Percentiles rank a stretch among this genome's conserved stretches.
Evolutionary conservation across 2,329 filamentous ascomycete species (phyloP).

Genomic region (Apiospora pterosperma): DNA sequence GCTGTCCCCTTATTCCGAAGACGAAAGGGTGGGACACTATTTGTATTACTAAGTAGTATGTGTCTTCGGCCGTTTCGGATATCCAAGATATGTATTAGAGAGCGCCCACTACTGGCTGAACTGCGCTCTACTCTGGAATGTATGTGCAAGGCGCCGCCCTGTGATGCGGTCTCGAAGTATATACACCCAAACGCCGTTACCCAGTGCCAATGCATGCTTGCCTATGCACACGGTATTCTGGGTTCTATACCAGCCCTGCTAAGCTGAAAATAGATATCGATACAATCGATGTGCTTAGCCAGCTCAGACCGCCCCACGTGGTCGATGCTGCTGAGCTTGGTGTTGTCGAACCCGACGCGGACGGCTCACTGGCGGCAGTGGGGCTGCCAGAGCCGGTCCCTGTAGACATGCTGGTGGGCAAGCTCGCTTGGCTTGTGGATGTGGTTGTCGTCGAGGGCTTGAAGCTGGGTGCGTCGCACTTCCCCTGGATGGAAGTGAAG

Average conservation of each 20-base stretch:
- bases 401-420: not conserved
- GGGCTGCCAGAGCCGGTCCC: not conserved
- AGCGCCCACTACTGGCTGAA: not conserved
- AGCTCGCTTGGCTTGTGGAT: not conserved
- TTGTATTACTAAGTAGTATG: not conserved
- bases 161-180: not conserved
- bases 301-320: not conserved
- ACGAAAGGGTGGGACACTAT: constrained; percentile 44
- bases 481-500: constrained; percentile 21
- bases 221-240: not conserved
- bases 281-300: not conserved
- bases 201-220: not conserved
- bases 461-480: constrained; percentile 15
- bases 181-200: not conserved
- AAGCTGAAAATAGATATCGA: not conserved
- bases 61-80: not conserved
- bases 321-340: not conserved
- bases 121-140: not conserved
- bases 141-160: not conserved
- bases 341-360: not conserved
- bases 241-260: not conserved
- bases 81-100: not conserved
- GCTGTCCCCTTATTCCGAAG: not conserved
- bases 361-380: not conserved
- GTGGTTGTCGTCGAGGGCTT: not conserved